Conservation (phyloP, 257 asterid species). For the Solanum medicagineum region DNA sequence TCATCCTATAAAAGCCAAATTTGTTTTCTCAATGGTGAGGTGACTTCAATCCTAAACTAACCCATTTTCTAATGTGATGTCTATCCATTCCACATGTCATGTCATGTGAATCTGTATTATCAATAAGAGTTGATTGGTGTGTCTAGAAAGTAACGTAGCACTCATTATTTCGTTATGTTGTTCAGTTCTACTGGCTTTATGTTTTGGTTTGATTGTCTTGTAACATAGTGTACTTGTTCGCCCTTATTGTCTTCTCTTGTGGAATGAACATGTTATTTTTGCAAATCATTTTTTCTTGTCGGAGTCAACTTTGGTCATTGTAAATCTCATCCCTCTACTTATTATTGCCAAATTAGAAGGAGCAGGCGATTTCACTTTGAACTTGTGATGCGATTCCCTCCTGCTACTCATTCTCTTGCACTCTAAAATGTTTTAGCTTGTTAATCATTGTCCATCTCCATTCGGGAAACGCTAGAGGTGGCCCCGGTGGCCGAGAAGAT, state of each 20-base stretch:
- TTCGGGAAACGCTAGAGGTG: no score
- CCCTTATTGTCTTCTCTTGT: not conserved
- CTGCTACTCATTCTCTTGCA: not conserved
- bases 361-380: not conserved
- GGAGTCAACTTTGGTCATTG: not conserved
- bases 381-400: not conserved
- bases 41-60: not conserved
- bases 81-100: not conserved
- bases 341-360: not conserved
- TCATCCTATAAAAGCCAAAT: constrained; percentile 31
- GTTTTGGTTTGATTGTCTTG: not conserved
- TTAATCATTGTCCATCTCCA: not conserved
- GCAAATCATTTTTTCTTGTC: not conserved
- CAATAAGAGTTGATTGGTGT: not conserved
- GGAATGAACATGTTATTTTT: not conserved
- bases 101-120: not conserved
- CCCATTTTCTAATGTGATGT: not conserved
- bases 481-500: no score
- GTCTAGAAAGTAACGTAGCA: not conserved
- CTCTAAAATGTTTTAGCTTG: not conserved
- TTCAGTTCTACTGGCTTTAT: not conserved
- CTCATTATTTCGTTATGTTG: not conserved
- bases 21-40: not conserved
- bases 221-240: not conserved
- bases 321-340: not conserved